Evolutionary conservation across 2,329 filamentous ascomycete species (phyloP).

Genomic region (Dichotomopilus funicola): DNA sequence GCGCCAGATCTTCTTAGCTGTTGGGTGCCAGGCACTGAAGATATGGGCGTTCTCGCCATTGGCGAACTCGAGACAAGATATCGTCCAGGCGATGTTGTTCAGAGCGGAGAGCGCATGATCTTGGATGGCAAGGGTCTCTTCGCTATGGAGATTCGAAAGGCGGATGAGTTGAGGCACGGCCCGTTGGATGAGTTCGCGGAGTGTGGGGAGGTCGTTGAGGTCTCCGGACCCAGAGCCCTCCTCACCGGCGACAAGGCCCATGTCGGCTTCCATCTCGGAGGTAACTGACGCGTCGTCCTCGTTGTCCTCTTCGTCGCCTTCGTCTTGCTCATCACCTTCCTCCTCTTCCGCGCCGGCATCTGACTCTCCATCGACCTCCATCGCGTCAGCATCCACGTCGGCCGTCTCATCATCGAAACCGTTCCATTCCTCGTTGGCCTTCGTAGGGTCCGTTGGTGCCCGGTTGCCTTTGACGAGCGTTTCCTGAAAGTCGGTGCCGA

Average conservation of each 20-base stretch:
- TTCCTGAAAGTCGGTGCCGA: slow-evolving; percentile 53
- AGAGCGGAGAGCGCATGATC: slow-evolving; percentile 52
- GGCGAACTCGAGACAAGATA: slow-evolving; percentile 54
- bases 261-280: slow-evolving; percentile 53
- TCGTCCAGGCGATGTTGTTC: slow-evolving; percentile 62
- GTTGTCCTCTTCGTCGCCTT: slow-evolving; percentile 33
- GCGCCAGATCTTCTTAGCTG: slow-evolving; percentile 51
- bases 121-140: slow-evolving; percentile 41
- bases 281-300: slow-evolving; percentile 35
- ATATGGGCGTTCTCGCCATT: slow-evolving; percentile 47
- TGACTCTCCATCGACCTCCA: slow-evolving; percentile 32
- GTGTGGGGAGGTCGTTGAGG: slow-evolving; percentile 48
- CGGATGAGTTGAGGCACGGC: slow-evolving; percentile 46
- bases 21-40: slow-evolving; percentile 46
- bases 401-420: slow-evolving; percentile 28
- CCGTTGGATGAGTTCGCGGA: slow-evolving; percentile 40
- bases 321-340: slow-evolving; percentile 30
- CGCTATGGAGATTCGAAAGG: slow-evolving; percentile 36
- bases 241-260: slow-evolving; percentile 55
- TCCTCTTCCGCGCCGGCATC: slow-evolving; percentile 26
- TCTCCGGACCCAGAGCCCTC: slow-evolving; percentile 37
- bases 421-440: slow-evolving; percentile 32
- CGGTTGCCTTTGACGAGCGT: slow-evolving; percentile 41
- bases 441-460: slow-evolving; percentile 21
- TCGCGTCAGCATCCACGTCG: slow-evolving; percentile 28